Base-by-base conservation (phyloP, 345 rosid genomes). In the Rhodamnia argentea region DNA sequence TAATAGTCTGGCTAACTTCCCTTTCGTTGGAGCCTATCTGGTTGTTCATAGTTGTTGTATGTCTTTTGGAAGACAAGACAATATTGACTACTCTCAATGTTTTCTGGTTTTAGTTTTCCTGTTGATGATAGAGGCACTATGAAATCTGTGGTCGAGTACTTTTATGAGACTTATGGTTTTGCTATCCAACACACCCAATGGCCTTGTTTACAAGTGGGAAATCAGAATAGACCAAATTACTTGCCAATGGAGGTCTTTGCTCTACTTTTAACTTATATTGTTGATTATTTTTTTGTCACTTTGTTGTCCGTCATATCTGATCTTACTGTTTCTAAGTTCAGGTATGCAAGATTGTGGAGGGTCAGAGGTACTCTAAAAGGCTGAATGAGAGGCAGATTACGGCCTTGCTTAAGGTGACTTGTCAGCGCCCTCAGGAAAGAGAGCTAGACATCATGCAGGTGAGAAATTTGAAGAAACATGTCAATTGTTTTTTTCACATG, bases 331-430 rank as follows among this genome's bases (percentile, higher is more conserved):
- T 82, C 26, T 50, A 9, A 54, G 26, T 27, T 74, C 62, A 96
- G 99, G 99, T 96, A 16, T 95, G 99, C 92, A 98, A 96, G 91
- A 96, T 98, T 74, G 99, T 96, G 11, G 98, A 98, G 90, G 99
- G 99, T 42, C 99, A 98, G 88, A 90, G 99, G 90, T 98, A 98
- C 87, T 94, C 99, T 1, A 98, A 96, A 89, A 91, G 99, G 85
- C 87, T 98, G 88, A 98, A 98, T 87, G 99, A 98, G 88, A 96
- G 92, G 85, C 99, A 98, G 90, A 96, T 98, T 57, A 95, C 99
- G 85, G 95, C 96, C 86, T 90, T 98, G 91, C 90, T 96, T 90
- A 94, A 92, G 90, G 98, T 94, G 86, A 95, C 99, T 85, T 98
- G 99, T 84, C 98, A 98, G 88, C 97, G 98, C 42, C 99, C 99